Conservation (phyloP, 371 early-diverging fungal species). For the Apophysomyces trapeziformis region DNA sequence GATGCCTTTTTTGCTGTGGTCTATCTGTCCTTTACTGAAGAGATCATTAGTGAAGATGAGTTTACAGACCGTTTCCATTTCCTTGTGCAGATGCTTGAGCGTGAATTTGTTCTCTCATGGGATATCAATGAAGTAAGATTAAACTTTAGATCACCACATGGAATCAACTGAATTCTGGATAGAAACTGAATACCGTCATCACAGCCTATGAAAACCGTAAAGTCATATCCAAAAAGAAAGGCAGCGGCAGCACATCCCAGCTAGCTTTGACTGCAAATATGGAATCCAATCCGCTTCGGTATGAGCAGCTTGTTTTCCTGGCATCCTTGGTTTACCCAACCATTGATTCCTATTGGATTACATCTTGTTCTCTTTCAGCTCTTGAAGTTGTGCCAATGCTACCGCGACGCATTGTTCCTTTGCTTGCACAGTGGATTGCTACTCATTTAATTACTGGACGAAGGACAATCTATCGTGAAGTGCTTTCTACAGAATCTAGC, state of each 20-base stretch:
- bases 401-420: conserved; percentile 49
- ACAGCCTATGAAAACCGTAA: conserved; percentile 26
- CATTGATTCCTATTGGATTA: conserved; percentile 56
- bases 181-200: conserved; percentile 37
- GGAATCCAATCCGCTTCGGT: conserved; percentile 39
- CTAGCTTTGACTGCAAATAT: conserved; percentile 33
- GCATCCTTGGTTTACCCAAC: conserved; percentile 54
- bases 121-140: conserved; percentile 41
- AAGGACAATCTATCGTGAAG: conserved; percentile 54
- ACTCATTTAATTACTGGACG: conserved; percentile 53
- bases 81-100: conserved; percentile 49
- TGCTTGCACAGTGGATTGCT: conserved; percentile 54
- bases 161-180: background rate
- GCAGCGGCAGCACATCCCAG: conserved; percentile 12
- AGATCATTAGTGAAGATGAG: conserved; percentile 42
- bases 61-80: conserved; percentile 54
- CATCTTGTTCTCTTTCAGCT: conserved; percentile 55
- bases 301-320: conserved; percentile 49
- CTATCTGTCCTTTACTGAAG: conserved; percentile 47
- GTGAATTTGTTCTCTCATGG: conserved; percentile 50
- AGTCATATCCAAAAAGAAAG: conserved; percentile 26
- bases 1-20: conserved; percentile 55
- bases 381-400: conserved; percentile 53
- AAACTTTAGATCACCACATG: background rate
- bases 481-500: conserved; percentile 51